phyloP scores from a whole-genome alignment of 495 filamentous ascomycete species.

The Geoglossum glabrum region DNA sequence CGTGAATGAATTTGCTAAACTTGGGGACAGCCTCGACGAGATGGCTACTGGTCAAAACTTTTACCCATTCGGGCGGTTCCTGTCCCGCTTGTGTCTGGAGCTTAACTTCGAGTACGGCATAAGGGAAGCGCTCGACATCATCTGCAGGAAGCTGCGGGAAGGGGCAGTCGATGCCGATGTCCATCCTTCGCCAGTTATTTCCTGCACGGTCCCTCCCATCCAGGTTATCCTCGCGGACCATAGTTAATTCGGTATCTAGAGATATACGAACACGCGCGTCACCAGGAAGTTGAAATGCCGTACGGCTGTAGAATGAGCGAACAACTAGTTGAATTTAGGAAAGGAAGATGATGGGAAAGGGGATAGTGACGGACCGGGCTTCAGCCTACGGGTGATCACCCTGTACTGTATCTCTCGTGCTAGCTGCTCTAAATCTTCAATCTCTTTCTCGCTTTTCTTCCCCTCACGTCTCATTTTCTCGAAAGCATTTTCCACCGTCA shows the following conservation, averaged over 20 bases:
- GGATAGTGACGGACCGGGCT: conserved; percentile 25
- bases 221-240: conserved; percentile 87
- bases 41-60: conserved; percentile 76
- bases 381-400: conserved; percentile 59
- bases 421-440: conserved; percentile 72
- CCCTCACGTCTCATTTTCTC: conserved; percentile 88
- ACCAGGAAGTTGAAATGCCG: conserved; percentile 90
- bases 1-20: conserved; percentile 99
- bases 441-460: conserved; percentile 78
- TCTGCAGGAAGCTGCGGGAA: conserved; percentile 73
- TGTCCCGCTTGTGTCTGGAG: conserved; percentile 94
- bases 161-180: conserved; percentile 91
- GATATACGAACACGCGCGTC: conserved; percentile 94
- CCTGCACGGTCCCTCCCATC: conserved; percentile 60
- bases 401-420: conserved; percentile 89
- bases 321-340: conserved; percentile 30
- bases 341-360: not conserved
- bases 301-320: conserved; percentile 91
- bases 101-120: conserved; percentile 93
- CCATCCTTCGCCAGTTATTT: conserved; percentile 88
- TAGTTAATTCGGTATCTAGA: conserved; percentile 84
- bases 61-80: conserved; percentile 90
- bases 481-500: conserved; percentile 66
- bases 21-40: conserved; percentile 96
- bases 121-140: conserved; percentile 83